phyloP scores from a whole-genome alignment of 2,329 filamentous ascomycete species.

The Sphaerulina populicola region DNA sequence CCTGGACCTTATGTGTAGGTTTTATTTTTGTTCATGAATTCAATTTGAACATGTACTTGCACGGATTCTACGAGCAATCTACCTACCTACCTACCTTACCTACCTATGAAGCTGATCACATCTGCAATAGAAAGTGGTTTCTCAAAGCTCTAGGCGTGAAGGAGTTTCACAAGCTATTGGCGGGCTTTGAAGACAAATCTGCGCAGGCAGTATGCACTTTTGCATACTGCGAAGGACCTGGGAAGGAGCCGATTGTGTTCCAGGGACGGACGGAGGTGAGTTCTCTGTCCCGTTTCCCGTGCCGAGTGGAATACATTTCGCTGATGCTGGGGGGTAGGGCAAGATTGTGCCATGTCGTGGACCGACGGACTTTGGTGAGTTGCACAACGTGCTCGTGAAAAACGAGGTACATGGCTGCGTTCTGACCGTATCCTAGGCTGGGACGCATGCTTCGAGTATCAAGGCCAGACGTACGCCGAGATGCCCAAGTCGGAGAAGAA shows the following conservation, averaged over 20 bases:
- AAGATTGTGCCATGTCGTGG: slow-evolving; percentile 80
- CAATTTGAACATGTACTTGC: neutral
- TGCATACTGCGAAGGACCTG: slow-evolving; percentile 79
- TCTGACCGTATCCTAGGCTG: slow-evolving; percentile 56
- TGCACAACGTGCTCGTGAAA: slow-evolving; percentile 9
- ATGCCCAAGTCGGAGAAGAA: slow-evolving; percentile 89
- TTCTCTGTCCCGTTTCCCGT: slow-evolving; percentile 9
- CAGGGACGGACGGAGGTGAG: slow-evolving; percentile 76
- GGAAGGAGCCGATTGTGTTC: slow-evolving; percentile 75
- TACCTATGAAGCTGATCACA: neutral
- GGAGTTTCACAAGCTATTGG: slow-evolving; percentile 82
- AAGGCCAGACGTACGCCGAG: slow-evolving; percentile 87
- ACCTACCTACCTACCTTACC: neutral
- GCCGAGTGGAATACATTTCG: neutral
- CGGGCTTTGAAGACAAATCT: slow-evolving; percentile 80
- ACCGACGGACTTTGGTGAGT: slow-evolving; percentile 70
- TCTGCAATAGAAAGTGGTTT: slow-evolving; percentile 73
- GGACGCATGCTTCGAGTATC: slow-evolving; percentile 93
- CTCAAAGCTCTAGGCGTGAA: slow-evolving; percentile 71
- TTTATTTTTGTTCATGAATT: too few relatives aligned
- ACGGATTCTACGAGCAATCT: neutral
- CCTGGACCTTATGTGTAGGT: slow-evolving; percentile 91
- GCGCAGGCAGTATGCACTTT: slow-evolving; percentile 95
- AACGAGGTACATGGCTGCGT: slow-evolving; percentile 15
- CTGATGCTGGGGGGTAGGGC: slow-evolving; percentile 43